Evolutionary conservation across 805 yeast genomes (phyloP), one percentile per base, ranked within the genome.

Genomic region (Aciculoconidium aculeatum): DNA sequence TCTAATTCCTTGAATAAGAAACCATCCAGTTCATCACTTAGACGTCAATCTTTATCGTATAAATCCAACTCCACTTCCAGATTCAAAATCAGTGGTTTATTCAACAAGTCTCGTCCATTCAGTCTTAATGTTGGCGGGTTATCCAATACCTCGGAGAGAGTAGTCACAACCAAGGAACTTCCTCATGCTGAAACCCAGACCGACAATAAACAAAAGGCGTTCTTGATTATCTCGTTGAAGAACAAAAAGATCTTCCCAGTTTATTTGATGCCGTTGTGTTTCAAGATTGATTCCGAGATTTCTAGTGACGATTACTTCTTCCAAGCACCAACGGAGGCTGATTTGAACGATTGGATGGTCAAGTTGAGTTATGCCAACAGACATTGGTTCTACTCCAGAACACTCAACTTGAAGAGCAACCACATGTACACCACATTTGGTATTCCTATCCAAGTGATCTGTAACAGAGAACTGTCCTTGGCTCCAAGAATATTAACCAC

Each of bases 391-490:
- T 62, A 47, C 37, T 72, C 78, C 1, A 65, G 61, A 27, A 27
- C 37, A 5, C 50, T 65, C 27, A 61, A 50, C 32, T 19, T 38
- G 10, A 57, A 49, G 36, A 28, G 16, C 8, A 47, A 39, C 25
- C 44, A 42, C 29, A 22, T 37, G 4, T 31, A 31, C 34, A 42
- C 57, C 2, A 82, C 90, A 3, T 90, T 88, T 66, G 96, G 96
- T 9, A 80, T 87, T 25, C 95, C 97, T 2, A 61, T 90, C 19
- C 72, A 68, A 18, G 75, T 75, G 39, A 72, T 87, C 4, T 86
- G 96, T 51, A 72, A 65, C 31, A 65, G 95, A 28, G 95, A 86
- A 41, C 60, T 70, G 7, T 57, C 75, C 0, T 37, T 56, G 2
- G 60, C 77, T 17, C 97, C 97, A 1, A 56, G 49, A 5, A 72